Evolutionary conservation across 2,329 filamentous ascomycete genomes (phyloP).

Genomic region (Rachicladosporium sp.): DNA sequence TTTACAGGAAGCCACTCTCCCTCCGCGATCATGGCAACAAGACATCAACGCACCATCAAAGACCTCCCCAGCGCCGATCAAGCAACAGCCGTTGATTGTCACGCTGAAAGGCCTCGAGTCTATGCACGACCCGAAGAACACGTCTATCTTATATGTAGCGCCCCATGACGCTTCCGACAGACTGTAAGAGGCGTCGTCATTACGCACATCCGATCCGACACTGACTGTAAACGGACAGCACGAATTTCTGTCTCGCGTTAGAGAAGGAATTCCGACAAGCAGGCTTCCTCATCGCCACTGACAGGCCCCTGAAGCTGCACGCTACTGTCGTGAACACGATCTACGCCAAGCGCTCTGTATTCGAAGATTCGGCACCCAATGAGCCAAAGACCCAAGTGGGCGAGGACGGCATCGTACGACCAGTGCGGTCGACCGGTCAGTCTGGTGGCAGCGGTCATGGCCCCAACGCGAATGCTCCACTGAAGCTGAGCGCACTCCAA

Average conservation of each 20-base stretch:
- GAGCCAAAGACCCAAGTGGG: not conserved
- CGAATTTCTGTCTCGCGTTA: conserved; percentile 49
- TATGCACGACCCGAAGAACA: conserved; percentile 47
- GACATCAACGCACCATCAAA: too few species aligned
- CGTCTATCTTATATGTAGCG: conserved; percentile 53
- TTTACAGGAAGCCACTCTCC: too few species aligned
- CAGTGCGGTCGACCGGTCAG: too few species aligned
- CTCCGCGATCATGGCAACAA: too few species aligned
- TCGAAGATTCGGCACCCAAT: too few species aligned
- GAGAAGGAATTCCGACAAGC: conserved; percentile 41
- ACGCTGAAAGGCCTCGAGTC: conserved; percentile 40
- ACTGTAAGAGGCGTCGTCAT: too few species aligned
- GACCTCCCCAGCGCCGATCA: too few species aligned
- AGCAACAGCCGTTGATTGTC: conserved; percentile 25
- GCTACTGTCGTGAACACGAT: conserved; percentile 80
- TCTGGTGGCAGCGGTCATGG: conserved; percentile 17
- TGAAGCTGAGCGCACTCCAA: conserved; percentile 30
- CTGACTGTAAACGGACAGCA: too few species aligned
- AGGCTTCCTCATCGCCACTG: conserved; percentile 46
- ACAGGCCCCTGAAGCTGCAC: conserved; percentile 59
- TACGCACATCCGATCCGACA: too few species aligned
- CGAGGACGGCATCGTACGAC: not conserved
- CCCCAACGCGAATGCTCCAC: conserved; percentile 21
- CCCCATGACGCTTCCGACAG: conserved; percentile 42
- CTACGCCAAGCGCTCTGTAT: conserved; percentile 54